Evolutionary conservation across 495 filamentous ascomycete species (phyloP), one percentile per base, ranked within the genome.

Genomic region (Terfezia claveryi): DNA sequence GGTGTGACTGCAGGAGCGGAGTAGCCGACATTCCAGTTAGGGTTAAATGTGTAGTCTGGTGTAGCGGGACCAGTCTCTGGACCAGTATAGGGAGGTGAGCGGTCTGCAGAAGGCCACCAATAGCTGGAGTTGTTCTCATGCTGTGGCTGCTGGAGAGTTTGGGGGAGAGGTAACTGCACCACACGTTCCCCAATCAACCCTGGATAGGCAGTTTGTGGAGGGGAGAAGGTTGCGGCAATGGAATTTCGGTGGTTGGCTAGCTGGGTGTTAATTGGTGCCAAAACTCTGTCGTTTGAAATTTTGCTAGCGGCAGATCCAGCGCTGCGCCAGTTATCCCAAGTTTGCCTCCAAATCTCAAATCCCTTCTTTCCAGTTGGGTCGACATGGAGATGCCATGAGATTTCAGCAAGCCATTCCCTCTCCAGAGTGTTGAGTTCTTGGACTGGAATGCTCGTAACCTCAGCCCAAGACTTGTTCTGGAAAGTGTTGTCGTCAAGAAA

Each of bases 401-500:
- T 93, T 23, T 80, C 81, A 49, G 74, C 72, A 27, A 99, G 74
- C 91, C 91, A 99, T 63, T 94, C 84, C 61, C 80, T 77, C 71
- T 99, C 91, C 71, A 95, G 74, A 57, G 74, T 74, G 70, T 96
- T 96, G 62, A 99, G 72, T 61, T 95, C 89, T 23, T 73, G 59
- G 23, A 99, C 87, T 20, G 81, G 68, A 57, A 99, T 94, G 55
- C 83, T 85, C 69, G 87, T 96, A 23, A 99, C 91, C 64, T 99
- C 92, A 4, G 92, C 83, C 91, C 91, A 99, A 8, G 92, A 96
- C 54, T 88, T 85, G 71, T 96, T 99, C 73, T 95, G 87, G 69
- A 96, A 99, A 14, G 91, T 99, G 69, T 96, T 96, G 68, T 99
- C 91, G 64, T 99, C 91, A 54, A 96, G 68, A 63, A 99, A 99